A percentile compares a stretch with the other conserved stretches of the same genome.
phyloP scores from a whole-genome alignment of 352 stramenopile species.

The Globisporangium rhizosaccharum region DNA sequence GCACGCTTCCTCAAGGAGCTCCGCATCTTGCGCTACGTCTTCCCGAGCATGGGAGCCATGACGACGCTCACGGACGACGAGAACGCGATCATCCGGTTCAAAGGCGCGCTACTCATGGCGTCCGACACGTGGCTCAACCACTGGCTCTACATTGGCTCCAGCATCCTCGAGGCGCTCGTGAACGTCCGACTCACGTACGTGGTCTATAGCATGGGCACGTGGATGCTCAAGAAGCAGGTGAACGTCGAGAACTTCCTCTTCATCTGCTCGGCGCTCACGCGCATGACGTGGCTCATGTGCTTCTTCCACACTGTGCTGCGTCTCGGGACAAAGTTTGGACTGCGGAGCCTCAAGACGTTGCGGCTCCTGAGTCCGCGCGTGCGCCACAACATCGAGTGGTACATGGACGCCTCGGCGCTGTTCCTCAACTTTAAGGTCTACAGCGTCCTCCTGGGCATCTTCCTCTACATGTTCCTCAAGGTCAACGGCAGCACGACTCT shows the following conservation, averaged over 20 bases:
- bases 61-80: conserved; percentile 30
- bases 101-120: conserved; percentile 40
- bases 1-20: conserved; percentile 27
- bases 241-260: conserved; percentile 52
- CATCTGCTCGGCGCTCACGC: conserved; percentile 38
- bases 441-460: conserved; percentile 36
- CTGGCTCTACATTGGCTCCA: conserved; percentile 58
- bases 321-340: conserved; percentile 21
- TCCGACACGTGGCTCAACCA: conserved; percentile 68
- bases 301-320: conserved; percentile 35
- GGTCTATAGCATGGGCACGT: conserved; percentile 38
- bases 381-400: conserved; percentile 39
- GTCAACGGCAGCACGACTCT: conserved; percentile 31
- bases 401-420: conserved; percentile 35
- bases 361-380: conserved; percentile 21
- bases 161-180: conserved; percentile 40
- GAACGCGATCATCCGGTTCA: conserved; percentile 40
- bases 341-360: conserved; percentile 24
- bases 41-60: conserved; percentile 39
- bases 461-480: conserved; percentile 34
- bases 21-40: conserved; percentile 28
- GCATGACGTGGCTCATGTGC: too few species aligned
- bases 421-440: conserved; percentile 62
- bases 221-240: conserved; percentile 47
- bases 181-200: conserved; percentile 43